Conservation (phyloP, 2,329 filamentous ascomycete genomes). For the Capronia coronata region DNA sequence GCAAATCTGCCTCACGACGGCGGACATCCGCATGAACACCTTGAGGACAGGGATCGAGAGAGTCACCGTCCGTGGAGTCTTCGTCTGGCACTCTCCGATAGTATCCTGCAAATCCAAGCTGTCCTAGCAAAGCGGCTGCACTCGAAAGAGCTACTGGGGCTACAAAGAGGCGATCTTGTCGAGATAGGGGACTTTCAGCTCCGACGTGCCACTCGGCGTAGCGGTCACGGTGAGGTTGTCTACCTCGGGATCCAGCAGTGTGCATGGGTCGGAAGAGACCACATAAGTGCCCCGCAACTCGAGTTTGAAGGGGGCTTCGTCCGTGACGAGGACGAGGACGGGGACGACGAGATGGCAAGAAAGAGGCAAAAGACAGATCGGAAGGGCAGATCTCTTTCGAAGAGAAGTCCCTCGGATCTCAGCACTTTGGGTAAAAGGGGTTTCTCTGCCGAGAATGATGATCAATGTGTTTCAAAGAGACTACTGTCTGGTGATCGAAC, state of each 20-base stretch:
- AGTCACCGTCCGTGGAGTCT: not conserved
- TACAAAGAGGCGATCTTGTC: conserved; percentile 25
- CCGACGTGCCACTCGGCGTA: conserved; percentile 24
- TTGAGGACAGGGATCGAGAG: not conserved
- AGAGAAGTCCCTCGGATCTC: not conserved
- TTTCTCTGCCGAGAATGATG: not conserved
- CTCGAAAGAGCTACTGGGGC: conserved; percentile 7
- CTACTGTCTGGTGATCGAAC: not conserved
- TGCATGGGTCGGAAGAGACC: conserved; percentile 13
- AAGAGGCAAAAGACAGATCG: conserved; percentile 1
- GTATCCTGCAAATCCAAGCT: conserved; percentile 31
- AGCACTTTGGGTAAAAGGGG: not conserved
- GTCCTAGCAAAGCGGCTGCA: conserved; percentile 25
- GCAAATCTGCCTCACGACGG: not conserved
- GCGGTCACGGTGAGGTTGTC: conserved; percentile 23
- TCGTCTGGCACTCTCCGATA: conserved; percentile 27
- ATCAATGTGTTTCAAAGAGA: not conserved
- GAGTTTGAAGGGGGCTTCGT: conserved; percentile 16
- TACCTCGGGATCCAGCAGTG: conserved; percentile 30
- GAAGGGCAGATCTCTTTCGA: not conserved
- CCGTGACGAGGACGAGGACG: conserved; percentile 10
- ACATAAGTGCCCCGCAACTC: not conserved
- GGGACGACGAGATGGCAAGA: conserved; percentile 1
- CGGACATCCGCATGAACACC: not conserved
- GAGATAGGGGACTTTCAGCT: conserved; percentile 27